Evolutionary conservation across 148 eudicot species (phyloP), one percentile per base, ranked within the genome.

Genomic region (Selenicereus undatus): DNA sequence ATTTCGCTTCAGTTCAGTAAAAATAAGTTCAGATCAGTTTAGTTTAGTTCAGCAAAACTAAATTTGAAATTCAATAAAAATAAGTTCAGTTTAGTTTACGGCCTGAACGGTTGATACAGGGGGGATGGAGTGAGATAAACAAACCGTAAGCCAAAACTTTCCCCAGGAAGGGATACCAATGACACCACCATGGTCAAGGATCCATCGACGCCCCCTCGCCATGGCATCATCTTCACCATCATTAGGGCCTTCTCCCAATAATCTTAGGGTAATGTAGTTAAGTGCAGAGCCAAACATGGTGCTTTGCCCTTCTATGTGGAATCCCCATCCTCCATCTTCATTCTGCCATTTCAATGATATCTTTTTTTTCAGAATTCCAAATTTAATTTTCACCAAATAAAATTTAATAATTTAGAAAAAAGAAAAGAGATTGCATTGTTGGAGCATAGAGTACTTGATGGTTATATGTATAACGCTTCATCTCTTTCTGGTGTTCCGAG

Each of bases 321-420:
- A 76, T 81, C 91, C 93, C 93, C 93, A 91, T 42, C 93, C 93
- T 70, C 93, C 93, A 79, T 91, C 93, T 76, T 82, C 83, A 81
- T 91, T 91, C 93, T 91, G 78, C 65, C 51, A 56, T 56, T 39
- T 39, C 43, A 52, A 12, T 52, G 58, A 11, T 2, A 4, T 52
- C 11, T 52, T 52, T 29, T 22, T 42, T 45, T 54, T 3, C 58
- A 52, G 11, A 12, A 52, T 52, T 52, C 18, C 58, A 52, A 52
- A 11, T 52, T 56, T 4, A 56, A 56, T 56, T 56, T 56, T 56
- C 62, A 56, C 62, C 62, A 56, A 17, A 20, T 20, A 17, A 17
- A 56, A 56, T 14, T 11, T 4, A 48, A 39, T 39, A 48, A 48
- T 2, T 48, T 56, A 56, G 8, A 16, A 17, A 20, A 17, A 56